Conservation (phyloP, 176 grass and related monocot species). For the Ampelocalamus luodianensis region DNA sequence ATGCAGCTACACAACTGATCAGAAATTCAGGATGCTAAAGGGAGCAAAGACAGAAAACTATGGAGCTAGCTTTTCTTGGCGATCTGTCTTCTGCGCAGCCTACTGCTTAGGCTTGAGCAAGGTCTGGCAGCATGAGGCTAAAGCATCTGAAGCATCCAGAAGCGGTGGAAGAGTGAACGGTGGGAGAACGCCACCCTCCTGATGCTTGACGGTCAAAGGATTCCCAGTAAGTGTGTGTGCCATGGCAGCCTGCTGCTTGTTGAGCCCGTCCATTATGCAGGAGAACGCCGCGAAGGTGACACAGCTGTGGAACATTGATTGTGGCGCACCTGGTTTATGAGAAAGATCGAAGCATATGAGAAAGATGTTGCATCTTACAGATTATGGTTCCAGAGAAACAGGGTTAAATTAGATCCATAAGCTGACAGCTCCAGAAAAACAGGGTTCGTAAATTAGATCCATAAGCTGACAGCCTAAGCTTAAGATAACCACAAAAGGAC, state of each 20-base stretch:
- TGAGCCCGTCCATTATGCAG: conserved; percentile 84
- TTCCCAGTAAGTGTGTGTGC: conserved; percentile 32
- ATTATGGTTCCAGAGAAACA: not conserved
- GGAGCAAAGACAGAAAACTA: not conserved
- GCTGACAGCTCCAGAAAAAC: not conserved
- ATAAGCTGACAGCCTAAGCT: not conserved
- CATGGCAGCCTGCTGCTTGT: conserved; percentile 79
- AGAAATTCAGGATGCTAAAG: not conserved
- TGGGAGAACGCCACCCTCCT: conserved; percentile 45
- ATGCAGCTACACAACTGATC: not conserved
- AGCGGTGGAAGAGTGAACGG: conserved; percentile 71
- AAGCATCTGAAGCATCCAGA: conserved; percentile 55
- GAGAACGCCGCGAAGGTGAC: conserved; percentile 83
- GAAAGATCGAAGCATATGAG: conserved; percentile 22
- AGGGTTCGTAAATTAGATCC: not conserved
- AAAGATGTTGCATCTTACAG: not conserved
- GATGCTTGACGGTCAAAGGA: not conserved
- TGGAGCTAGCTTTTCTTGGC: not conserved
- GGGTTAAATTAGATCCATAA: not conserved
- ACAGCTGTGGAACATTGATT: conserved; percentile 79
- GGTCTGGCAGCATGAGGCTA: conserved; percentile 61
- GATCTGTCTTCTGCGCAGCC: not conserved
- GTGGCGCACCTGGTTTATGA: conserved; percentile 63
- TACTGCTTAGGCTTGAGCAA: conserved; percentile 53
- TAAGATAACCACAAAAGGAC: not conserved